Conservation (phyloP, 2,329 filamentous ascomycete species). For the Alternaria angustiovoidea region DNA sequence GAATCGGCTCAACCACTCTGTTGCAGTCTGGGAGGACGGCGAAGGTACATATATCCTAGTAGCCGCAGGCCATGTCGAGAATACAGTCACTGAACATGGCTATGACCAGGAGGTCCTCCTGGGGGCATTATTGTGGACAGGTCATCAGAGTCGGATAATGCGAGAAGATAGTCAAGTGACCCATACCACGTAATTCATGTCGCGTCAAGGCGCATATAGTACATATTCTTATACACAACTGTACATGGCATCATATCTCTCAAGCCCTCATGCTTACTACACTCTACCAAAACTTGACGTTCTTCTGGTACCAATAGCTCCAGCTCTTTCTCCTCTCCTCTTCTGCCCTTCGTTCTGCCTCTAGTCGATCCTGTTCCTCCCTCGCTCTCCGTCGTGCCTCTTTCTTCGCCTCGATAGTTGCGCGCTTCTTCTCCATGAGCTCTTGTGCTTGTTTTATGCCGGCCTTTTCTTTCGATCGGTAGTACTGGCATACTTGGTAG, state of each 20-base stretch:
- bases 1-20: conserved; percentile 27
- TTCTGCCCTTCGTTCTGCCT: conserved; percentile 37
- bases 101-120: background rate
- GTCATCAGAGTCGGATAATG: background rate
- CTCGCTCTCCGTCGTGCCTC: conserved; percentile 55
- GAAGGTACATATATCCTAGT: background rate
- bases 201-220: conserved; percentile 2
- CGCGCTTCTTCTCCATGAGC: conserved; percentile 76
- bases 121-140: background rate
- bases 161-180: background rate
- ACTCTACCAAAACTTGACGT: conserved; percentile 46
- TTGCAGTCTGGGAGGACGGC: conserved; percentile 6
- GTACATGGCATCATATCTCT: conserved; percentile 14
- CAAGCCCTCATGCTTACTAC: background rate
- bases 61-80: background rate
- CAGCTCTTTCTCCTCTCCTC: conserved; percentile 48
- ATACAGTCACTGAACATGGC: background rate
- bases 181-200: background rate
- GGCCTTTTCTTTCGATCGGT: conserved; percentile 75
- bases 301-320: conserved; percentile 49
- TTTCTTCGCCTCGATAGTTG: conserved; percentile 54
- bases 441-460: conserved; percentile 88
- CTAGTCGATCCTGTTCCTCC: conserved; percentile 52
- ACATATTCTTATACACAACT: conserved; percentile 30
- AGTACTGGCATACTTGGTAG: conserved; percentile 85